Conservation (phyloP, 2,329 filamentous ascomycete genomes). For the Curvularia sp. region DNA sequence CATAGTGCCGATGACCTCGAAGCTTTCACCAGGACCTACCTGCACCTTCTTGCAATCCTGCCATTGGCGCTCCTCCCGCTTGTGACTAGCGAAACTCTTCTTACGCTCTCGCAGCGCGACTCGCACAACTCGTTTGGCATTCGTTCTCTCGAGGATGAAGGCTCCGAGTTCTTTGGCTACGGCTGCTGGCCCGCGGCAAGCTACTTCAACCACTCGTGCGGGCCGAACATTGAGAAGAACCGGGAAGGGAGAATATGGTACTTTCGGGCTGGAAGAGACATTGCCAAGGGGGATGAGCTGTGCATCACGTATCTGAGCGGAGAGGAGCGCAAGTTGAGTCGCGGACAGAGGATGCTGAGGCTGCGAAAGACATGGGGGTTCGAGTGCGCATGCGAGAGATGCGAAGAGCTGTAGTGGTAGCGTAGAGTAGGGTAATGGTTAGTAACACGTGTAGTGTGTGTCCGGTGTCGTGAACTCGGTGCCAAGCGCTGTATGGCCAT, state of each 20-base stretch:
- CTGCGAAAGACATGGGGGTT: slow-evolving; percentile 56
- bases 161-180: slow-evolving; percentile 58
- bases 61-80: slow-evolving; percentile 45
- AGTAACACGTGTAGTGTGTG: not conserved
- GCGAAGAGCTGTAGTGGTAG: slow-evolving; percentile 29
- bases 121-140: slow-evolving; percentile 59
- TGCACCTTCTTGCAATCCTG: slow-evolving; percentile 53
- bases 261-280: slow-evolving; percentile 48
- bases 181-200: slow-evolving; percentile 56
- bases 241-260: slow-evolving; percentile 52
- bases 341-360: slow-evolving; percentile 47
- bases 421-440: not conserved
- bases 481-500: slow-evolving; percentile 4
- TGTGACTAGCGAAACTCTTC: slow-evolving; percentile 46
- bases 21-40: slow-evolving; percentile 50
- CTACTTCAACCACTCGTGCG: slow-evolving; percentile 59
- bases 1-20: slow-evolving; percentile 50
- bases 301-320: slow-evolving; percentile 59
- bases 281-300: slow-evolving; percentile 52
- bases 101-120: slow-evolving; percentile 49
- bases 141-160: slow-evolving; percentile 53
- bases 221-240: slow-evolving; percentile 53
- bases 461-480: not conserved
- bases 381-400: slow-evolving; percentile 53
- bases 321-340: slow-evolving; percentile 52